These are phyloP conservation scores for Tolypocladium capitatum DNA, from an alignment of 2,329 filamentous ascomycete genomes.

Conservation along the genomic window DNA sequence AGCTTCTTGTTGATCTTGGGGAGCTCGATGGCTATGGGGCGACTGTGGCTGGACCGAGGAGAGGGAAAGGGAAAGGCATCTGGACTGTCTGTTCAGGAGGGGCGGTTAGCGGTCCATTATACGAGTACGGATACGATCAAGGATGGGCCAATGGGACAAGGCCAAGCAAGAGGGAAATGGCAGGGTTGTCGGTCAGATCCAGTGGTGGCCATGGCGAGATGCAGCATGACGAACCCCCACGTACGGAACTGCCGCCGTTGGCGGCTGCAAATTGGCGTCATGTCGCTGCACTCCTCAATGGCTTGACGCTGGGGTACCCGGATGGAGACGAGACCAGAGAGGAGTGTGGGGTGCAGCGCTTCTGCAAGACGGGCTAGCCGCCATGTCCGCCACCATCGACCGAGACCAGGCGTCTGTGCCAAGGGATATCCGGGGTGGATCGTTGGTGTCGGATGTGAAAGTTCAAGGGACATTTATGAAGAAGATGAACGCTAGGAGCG, in stretches of 20 bases:
- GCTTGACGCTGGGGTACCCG: not conserved
- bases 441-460: not conserved
- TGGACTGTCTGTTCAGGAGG: constrained; percentile 1
- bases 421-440: not conserved
- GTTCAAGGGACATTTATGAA: not conserved
- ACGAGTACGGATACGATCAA: not conserved
- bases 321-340: not conserved
- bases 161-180: not conserved
- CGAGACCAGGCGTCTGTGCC: not conserved
- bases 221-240: constrained; percentile 1
- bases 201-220: not conserved
- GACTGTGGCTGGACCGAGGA: constrained; percentile 16
- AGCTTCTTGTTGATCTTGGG: constrained; percentile 25
- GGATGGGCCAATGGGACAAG: not conserved
- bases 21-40: constrained; percentile 41
- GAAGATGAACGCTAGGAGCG: not conserved
- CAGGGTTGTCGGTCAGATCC: not conserved
- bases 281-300: not conserved
- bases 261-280: not conserved
- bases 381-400: not conserved
- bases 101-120: not conserved
- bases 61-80: constrained; percentile 5
- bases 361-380: not conserved
- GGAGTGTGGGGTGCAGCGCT: not conserved
- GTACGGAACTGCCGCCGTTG: not conserved